phyloP scores from a whole-genome alignment of 164 flowering plant species.

The Houttuynia cordata region DNA sequence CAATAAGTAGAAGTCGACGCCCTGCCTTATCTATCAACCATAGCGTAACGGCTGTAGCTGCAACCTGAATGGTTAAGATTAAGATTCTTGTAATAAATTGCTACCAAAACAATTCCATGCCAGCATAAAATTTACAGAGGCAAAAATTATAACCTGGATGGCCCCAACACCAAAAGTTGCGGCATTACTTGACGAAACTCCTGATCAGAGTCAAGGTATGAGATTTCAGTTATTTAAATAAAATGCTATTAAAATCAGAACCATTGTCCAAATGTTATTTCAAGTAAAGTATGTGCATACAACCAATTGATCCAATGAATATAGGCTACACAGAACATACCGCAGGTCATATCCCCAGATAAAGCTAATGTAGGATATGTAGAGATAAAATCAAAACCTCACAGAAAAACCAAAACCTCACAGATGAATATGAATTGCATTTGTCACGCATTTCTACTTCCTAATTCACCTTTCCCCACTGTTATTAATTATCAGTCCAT shows the following conservation, averaged over 20 bases:
- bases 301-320: no score
- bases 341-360: no score
- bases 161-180: slow-evolving; percentile 76
- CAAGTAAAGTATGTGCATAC: no score
- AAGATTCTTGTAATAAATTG: slow-evolving; percentile 1
- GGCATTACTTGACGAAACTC: slow-evolving; percentile 52
- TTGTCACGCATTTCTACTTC: no score
- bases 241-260: not conserved
- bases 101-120: not conserved
- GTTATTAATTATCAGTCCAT: no score
- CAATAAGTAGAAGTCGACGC: slow-evolving; percentile 82
- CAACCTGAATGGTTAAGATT: slow-evolving; percentile 33
- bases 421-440: no score
- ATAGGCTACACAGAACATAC: no score
- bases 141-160: slow-evolving; percentile 50
- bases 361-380: no score
- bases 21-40: slow-evolving; percentile 88
- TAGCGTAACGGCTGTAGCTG: slow-evolving; percentile 71
- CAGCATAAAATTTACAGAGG: slow-evolving; percentile 2
- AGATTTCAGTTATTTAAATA: not conserved
- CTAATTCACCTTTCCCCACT: no score
- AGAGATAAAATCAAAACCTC: no score
- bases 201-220: slow-evolving; percentile 26
- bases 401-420: no score
- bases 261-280: no score